Base-by-base conservation (phyloP, 179 eudicot species). In the Pouteria campechiana region DNA sequence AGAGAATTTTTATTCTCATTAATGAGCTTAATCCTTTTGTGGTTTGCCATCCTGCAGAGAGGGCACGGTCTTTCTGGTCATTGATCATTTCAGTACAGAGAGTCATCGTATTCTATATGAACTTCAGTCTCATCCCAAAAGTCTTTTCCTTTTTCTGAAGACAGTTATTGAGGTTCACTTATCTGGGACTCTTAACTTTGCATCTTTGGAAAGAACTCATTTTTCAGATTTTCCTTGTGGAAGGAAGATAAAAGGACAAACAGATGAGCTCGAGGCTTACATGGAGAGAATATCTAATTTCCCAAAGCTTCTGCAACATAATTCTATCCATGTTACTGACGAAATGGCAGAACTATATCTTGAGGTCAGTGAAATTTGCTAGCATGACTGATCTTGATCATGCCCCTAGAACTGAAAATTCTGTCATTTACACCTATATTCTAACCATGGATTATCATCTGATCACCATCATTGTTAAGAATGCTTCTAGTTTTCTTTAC, bases 81-180 rank as follows among this genome's bases (percentile, higher is more conserved):
- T 44, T 48, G 69, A 76, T 49, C 80, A 74, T 63, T 78, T 88
- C 51, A 54, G 54, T 40, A 60, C 61, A 25, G 79, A 81, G 65
- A 57, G 47, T 44, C 70, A 60, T 14, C 61, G 70, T 34, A 55
- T 78, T 28, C 57, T 88, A 21, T 64, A 76, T 32, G 75, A 78
- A 42, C 69, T 88, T 24, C 78, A 25, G 21, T 68, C 95, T 46
- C 66, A 64, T 50, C 85, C 93, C 2, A 58, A 68, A 62, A 88
- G 95, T 67, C 97, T 78, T 41, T 89, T 89, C 65, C 88, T 89
- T 40, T 84, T 81, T 61, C 70, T 89, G 46, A 89, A 89, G 66
- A 81, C 97, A 23, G 60, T 84, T 46, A 50, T 89, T 55, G 97
- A 89, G 75, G 85, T 74, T 70, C 74, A 84, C 58, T 49, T 76